phyloP scores from a whole-genome alignment of 108 stramenopile species.

The Hondaea fermentalgiana region DNA sequence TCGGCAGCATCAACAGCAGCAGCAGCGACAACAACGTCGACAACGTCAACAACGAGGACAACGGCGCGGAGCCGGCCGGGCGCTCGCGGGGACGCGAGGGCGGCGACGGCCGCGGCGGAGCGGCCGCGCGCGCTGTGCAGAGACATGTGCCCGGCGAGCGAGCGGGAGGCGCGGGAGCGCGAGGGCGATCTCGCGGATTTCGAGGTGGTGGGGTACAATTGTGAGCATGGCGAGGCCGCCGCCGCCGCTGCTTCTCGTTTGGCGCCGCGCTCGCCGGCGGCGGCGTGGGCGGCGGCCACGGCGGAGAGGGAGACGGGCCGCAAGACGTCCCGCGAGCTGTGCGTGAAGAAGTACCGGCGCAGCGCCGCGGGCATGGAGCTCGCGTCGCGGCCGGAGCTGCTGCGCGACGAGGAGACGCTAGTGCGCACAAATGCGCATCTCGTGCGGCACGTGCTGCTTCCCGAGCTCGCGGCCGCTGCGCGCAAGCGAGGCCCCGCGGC shows the following conservation, averaged over 20 bases:
- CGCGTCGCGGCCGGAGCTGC: neutral
- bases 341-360: conserved; percentile 8
- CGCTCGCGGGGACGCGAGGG: neutral
- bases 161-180: neutral
- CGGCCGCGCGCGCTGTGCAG: neutral
- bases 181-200: neutral
- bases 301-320: neutral
- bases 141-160: neutral
- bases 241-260: too few species aligned
- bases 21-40: too few species aligned
- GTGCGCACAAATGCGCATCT: neutral
- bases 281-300: neutral
- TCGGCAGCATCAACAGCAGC: too few species aligned
- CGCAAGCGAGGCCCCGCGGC: neutral
- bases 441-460: neutral
- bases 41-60: too few species aligned
- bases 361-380: neutral
- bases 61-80: too few species aligned
- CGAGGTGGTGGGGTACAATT: neutral
- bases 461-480: neutral
- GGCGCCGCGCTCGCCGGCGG: neutral
- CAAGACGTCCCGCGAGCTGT: neutral
- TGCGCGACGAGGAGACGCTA: neutral
- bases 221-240: too few species aligned
- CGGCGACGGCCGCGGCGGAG: neutral